A percentile compares a stretch with the other conserved stretches of the same genome.
These are phyloP conservation scores for Lachnellula arida DNA, from an alignment of 2,329 filamentous ascomycete species.

Conservation along the genomic window DNA sequence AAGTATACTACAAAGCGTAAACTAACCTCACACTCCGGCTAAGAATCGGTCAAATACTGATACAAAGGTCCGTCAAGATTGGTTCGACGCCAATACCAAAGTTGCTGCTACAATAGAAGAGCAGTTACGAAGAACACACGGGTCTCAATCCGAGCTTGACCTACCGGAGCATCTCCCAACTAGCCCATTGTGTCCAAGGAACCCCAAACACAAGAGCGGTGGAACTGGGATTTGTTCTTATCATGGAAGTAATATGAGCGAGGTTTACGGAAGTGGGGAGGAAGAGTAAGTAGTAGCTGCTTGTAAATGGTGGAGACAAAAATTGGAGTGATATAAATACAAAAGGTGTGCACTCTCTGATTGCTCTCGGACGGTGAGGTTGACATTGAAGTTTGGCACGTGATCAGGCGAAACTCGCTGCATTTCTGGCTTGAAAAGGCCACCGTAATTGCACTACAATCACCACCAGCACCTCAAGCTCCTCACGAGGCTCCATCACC, in stretches of 20 bases:
- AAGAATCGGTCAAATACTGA: too few relatives aligned
- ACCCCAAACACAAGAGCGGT: conserved; percentile 35
- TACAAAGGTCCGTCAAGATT: too few relatives aligned
- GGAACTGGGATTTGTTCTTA: conserved; percentile 38
- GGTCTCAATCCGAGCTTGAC: conserved; percentile 33
- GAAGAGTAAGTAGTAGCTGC: conserved; percentile 3
- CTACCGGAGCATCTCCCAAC: conserved; percentile 41
- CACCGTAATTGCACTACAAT: too few relatives aligned
- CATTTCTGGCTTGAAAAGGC: too few relatives aligned
- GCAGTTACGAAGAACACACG: background rate
- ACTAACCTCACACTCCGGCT: too few relatives aligned
- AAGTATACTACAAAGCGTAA: too few relatives aligned
- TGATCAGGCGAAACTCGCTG: too few relatives aligned
- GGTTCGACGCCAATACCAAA: too few relatives aligned
- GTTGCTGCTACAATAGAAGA: conserved; percentile 5
- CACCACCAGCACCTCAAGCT: too few relatives aligned
- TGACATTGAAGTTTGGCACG: too few relatives aligned
- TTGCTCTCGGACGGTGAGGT: too few relatives aligned
- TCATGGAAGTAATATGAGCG: conserved; percentile 33
- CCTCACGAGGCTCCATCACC: background rate
- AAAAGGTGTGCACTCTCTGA: too few relatives aligned
- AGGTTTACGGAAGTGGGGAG: conserved; percentile 32
- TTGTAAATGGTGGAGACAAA: background rate
- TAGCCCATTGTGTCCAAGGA: conserved; percentile 40
- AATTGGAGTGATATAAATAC: background rate